A percentile compares a stretch with the other conserved stretches of the same genome.
Evolutionary conservation across 805 yeast genomes (phyloP).

Genomic region (Monosporozyma solicola): DNA sequence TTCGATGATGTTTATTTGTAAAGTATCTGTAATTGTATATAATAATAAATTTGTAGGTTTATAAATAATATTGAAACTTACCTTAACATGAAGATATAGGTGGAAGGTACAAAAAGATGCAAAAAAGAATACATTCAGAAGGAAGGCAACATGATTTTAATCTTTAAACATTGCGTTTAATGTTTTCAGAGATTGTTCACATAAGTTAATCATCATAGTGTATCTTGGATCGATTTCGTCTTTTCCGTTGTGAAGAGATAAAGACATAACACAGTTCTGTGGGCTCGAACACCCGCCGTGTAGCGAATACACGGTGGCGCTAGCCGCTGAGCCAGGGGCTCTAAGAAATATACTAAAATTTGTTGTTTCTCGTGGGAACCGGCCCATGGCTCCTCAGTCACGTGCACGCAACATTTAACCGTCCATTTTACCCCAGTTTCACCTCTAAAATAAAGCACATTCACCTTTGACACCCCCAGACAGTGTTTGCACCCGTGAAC

Average conservation of each 20-base stretch:
- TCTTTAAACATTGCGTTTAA: slow-evolving; percentile 17
- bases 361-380: not conserved
- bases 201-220: slow-evolving; percentile 30
- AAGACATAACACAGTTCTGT: not conserved
- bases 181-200: slow-evolving; percentile 35
- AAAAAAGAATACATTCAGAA: slow-evolving; percentile 23
- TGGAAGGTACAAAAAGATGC: not conserved
- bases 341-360: not conserved
- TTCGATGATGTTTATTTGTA: too few species aligned
- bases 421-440: too few species aligned
- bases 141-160: slow-evolving; percentile 36
- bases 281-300: slow-evolving; percentile 6
- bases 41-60: too few species aligned
- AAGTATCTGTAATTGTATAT: too few species aligned
- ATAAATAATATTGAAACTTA: too few species aligned
- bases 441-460: too few species aligned
- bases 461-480: not conserved
- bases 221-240: not conserved
- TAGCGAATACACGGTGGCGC: not conserved
- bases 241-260: too few species aligned
- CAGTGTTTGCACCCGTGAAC: too few species aligned
- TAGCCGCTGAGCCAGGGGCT: not conserved
- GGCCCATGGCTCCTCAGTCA: not conserved
- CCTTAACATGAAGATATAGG: too few species aligned
- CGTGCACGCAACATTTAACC: not conserved